Evolutionary conservation across 1,284 basidiomycete genomes (phyloP).

Genomic region (Wallemia hederae): DNA sequence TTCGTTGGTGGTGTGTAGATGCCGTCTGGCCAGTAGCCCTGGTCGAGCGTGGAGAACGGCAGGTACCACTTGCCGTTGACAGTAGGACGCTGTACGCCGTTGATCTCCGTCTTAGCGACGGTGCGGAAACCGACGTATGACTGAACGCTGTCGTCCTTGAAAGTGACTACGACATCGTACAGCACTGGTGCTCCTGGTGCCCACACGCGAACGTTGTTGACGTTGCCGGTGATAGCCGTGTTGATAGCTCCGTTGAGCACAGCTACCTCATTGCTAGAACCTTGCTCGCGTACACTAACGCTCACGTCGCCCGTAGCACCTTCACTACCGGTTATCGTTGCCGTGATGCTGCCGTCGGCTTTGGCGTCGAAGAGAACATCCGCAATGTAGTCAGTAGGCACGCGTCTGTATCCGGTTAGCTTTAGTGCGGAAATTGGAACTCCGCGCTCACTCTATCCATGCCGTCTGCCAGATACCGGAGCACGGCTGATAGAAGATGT

Average conservation of each 20-base stretch:
- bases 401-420: slow-evolving; percentile 1
- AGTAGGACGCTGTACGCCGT: slow-evolving; percentile 3
- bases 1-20: slow-evolving; percentile 5
- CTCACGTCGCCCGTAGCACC: slow-evolving; percentile 1
- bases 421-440: slow-evolving; percentile 1
- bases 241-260: not conserved
- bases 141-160: slow-evolving; percentile 3
- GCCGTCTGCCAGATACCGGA: slow-evolving; percentile 6
- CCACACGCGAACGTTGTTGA: slow-evolving; percentile 4
- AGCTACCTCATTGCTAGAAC: not conserved
- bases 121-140: slow-evolving; percentile 5
- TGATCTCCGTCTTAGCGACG: slow-evolving; percentile 3
- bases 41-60: slow-evolving; percentile 5
- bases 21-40: slow-evolving; percentile 6
- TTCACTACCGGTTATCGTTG: not conserved
- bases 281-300: not conserved
- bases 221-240: slow-evolving; percentile 1
- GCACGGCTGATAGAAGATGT: slow-evolving; percentile 2
- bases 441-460: slow-evolving; percentile 4
- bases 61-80: slow-evolving; percentile 5
- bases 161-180: slow-evolving; percentile 3
- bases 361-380: not conserved
- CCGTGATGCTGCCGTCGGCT: not conserved
- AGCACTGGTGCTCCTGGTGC: slow-evolving; percentile 3
- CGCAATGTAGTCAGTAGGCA: not conserved